Conservation (phyloP, 1,284 basidiomycete genomes). For the Jaminaea rosea region DNA sequence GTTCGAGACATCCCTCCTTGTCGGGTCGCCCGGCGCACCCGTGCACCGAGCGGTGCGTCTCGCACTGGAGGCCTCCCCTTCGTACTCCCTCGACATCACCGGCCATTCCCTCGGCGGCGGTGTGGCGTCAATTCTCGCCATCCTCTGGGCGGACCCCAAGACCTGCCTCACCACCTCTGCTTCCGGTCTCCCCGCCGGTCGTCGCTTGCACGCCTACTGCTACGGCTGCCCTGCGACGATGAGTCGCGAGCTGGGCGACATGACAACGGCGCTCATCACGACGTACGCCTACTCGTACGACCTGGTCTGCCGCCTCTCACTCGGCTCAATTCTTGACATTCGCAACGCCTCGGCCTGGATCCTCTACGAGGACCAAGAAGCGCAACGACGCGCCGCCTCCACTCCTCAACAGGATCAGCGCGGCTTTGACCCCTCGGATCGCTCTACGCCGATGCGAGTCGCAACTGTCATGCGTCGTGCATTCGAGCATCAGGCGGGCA, state of each 20-base stretch:
- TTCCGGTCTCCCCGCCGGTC: constrained; percentile 57
- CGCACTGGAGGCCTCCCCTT: constrained; percentile 60
- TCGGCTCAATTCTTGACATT: constrained; percentile 68
- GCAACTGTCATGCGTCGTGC: constrained; percentile 25
- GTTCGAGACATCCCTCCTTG: constrained; percentile 64
- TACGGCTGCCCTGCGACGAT: constrained; percentile 66
- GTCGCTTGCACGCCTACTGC: constrained; percentile 65
- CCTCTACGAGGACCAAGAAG: constrained; percentile 56
- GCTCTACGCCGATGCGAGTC: constrained; percentile 10
- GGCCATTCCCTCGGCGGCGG: constrained; percentile 85
- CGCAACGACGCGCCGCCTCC: background rate
- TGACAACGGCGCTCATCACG: constrained; percentile 58
- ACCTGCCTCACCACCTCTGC: constrained; percentile 18
- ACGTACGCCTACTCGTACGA: constrained; percentile 75
- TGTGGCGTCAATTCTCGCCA: constrained; percentile 64
- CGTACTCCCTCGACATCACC: constrained; percentile 54
- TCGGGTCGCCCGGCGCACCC: constrained; percentile 66
- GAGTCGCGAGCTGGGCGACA: constrained; percentile 55
- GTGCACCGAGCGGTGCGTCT: constrained; percentile 65
- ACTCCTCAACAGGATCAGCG: constrained; percentile 1
- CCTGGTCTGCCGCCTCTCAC: constrained; percentile 65
- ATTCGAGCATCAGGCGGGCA: constrained; percentile 24
- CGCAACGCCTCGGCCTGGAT: constrained; percentile 67
- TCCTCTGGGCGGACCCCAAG: constrained; percentile 66
- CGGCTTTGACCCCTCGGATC: background rate